Evolutionary conservation across 164 flowering plant genomes (phyloP).

Genomic region (Macadamia integrifolia): DNA sequence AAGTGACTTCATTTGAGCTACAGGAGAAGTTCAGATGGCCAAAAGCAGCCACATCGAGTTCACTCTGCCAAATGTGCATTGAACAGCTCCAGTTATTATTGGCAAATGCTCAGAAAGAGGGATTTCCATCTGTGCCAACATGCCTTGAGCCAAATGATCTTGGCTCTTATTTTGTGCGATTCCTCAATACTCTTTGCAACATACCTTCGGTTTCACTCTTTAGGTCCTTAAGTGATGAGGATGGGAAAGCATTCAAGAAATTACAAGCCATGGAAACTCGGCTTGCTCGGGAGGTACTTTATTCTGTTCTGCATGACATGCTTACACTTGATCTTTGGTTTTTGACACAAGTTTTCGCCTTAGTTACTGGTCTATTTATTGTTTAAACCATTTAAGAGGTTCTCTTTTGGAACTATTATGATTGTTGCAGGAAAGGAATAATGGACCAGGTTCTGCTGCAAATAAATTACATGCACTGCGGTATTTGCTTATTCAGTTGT

Average conservation of each 20-base stretch:
- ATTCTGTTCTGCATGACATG: not conserved
- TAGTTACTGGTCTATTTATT: slow-evolving; percentile 3
- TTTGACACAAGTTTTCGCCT: not conserved
- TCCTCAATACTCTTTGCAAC: slow-evolving; percentile 60
- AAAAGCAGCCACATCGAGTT: slow-evolving; percentile 64
- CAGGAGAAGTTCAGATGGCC: slow-evolving; percentile 94
- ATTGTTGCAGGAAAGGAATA: slow-evolving; percentile 59
- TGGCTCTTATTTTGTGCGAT: slow-evolving; percentile 78
- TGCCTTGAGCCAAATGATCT: slow-evolving; percentile 64
- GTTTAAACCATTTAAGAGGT: slow-evolving; percentile 3
- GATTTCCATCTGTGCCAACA: slow-evolving; percentile 26
- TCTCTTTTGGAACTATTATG: not conserved
- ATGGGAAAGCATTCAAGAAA: slow-evolving; percentile 62
- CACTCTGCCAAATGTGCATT: slow-evolving; percentile 66
- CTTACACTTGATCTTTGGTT: too few relatives aligned
- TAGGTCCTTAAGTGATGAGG: slow-evolving; percentile 61
- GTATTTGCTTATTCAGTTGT: slow-evolving; percentile 78
- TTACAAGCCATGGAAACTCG: slow-evolving; percentile 61
- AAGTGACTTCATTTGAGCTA: slow-evolving; percentile 91
- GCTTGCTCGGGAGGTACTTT: slow-evolving; percentile 67
- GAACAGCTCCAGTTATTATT: slow-evolving; percentile 81
- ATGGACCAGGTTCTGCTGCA: slow-evolving; percentile 35
- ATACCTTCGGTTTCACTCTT: slow-evolving; percentile 94
- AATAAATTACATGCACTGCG: slow-evolving; percentile 67
- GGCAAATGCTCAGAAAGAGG: slow-evolving; percentile 78